Percentiles rank a stretch among this genome's conserved stretches.
Evolutionary conservation across 2,329 filamentous ascomycete species (phyloP).

Genomic region (Talaromyces sp.): DNA sequence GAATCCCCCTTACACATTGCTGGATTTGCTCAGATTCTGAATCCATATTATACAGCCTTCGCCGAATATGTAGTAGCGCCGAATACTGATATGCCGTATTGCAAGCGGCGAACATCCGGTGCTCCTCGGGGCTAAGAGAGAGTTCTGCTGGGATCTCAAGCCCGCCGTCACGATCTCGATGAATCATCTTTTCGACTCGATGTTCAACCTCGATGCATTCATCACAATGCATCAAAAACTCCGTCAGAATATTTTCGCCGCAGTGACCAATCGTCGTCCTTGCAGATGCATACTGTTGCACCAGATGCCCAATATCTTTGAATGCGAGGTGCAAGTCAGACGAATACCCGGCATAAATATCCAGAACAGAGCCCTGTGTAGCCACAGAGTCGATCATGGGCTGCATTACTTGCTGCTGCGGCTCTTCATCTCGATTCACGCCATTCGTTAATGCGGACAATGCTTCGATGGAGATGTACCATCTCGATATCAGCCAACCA

Average conservation of each 20-base stretch:
- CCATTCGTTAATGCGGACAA: slow-evolving; percentile 19
- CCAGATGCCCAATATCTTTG: neutral
- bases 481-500: slow-evolving; percentile 15
- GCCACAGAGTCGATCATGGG: neutral
- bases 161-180: neutral
- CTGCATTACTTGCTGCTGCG: neutral
- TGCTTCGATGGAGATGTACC: slow-evolving; percentile 24
- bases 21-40: neutral
- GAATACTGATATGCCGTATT: neutral
- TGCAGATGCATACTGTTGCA: neutral
- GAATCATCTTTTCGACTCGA: neutral
- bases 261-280: too few species aligned
- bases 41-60: neutral
- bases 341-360: neutral
- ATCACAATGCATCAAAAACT: neutral
- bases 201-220: neutral
- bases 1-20: slow-evolving; percentile 17
- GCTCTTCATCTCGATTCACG: neutral
- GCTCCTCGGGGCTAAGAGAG: neutral
- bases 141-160: neutral
- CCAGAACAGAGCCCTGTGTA: neutral
- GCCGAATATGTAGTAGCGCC: neutral
- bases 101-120: neutral
- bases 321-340: neutral
- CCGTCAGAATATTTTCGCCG: neutral